phyloP scores from a whole-genome alignment of 2,329 filamentous ascomycete species.

The Trichoderma gracile region DNA sequence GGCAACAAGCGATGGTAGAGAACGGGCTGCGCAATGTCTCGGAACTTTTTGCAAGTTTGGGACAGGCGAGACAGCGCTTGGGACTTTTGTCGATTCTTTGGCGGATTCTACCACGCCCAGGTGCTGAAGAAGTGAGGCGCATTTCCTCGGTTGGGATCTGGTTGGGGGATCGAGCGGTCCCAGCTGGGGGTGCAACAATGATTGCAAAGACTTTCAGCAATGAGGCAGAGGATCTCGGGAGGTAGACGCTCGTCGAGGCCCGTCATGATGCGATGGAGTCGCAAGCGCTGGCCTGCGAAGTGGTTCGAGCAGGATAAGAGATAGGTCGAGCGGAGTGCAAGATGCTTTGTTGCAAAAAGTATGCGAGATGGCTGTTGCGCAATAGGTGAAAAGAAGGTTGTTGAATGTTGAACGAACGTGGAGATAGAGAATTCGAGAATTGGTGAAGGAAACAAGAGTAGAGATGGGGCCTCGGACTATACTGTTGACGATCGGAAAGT shows the following conservation, averaged over 20 bases:
- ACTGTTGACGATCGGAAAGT: too few relatives aligned
- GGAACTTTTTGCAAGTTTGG: neutral
- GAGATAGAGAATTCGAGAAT: too few relatives aligned
- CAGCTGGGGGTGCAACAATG: neutral
- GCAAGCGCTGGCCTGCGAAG: too few relatives aligned
- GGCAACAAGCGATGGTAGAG: neutral
- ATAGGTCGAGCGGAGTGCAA: too few relatives aligned
- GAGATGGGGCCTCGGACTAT: too few relatives aligned
- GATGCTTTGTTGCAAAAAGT: too few relatives aligned
- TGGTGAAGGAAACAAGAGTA: too few relatives aligned
- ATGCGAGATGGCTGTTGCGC: too few relatives aligned
- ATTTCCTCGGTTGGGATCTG: neutral
- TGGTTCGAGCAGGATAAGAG: too few relatives aligned
- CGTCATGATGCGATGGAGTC: too few relatives aligned
- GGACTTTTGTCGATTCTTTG: neutral
- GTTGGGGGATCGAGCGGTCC: neutral
- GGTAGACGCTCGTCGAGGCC: neutral
- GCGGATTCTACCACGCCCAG: neutral
- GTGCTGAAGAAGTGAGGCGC: neutral
- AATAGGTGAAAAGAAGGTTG: too few relatives aligned
- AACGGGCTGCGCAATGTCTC: slow-evolving; percentile 1
- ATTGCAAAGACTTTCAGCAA: neutral
- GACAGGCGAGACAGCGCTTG: neutral
- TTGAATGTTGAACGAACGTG: too few relatives aligned
- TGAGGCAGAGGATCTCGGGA: neutral